Base-by-base conservation (phyloP, 352 stramenopile genomes). In the Thalassiosira sp. region DNA sequence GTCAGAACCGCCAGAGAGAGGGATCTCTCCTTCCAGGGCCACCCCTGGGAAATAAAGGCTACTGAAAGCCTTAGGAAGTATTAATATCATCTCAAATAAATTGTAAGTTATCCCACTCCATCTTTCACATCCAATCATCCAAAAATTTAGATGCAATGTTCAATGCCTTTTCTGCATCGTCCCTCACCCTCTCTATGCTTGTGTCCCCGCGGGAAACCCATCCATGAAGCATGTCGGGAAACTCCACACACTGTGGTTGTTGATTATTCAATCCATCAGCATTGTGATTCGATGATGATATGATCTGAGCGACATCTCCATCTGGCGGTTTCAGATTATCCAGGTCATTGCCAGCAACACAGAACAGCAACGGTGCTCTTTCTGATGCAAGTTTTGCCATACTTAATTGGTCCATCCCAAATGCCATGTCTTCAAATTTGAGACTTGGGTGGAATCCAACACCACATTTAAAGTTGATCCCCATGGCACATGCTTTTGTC, bases 171-270 rank as follows among this genome's bases (percentile, higher is more conserved):
- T 79, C 66, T 6, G 70, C 64, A 59, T 72, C 72, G 15, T 71
- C 62, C 16, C 52, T 76, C 7, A 85, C 67, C 1, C 59, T 49
- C 5, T 65, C 20, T 25, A 61, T 35, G 20, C 54, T 71, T 2
- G 65, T 66, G 48, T 86, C 75, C 15, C 76, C 71, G 15, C 79
- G 45, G 15, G 75, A 79, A n/a, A 72, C 72, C 65, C 70, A 87
- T 11, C 79, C 79, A 58, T 87, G 79, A 22, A 61, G 15, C 74
- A 87, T 84, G 1, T 84, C 66, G 2, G 66, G 52, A 66, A 87
- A 87, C 3, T 64, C 48, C 15, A 84, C 65, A 64, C 70, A 79
- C 31, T 57, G 60, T 11, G 63, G 64, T 13, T 48, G 0, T 20
- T 61, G n/a, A 11, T 10, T 66, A 20, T 72, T 45, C 22, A 40